Evolutionary conservation across 768 basidiomycete genomes (phyloP), one percentile per base, ranked within the genome.

Genomic region (Strobilomyces confusus): DNA sequence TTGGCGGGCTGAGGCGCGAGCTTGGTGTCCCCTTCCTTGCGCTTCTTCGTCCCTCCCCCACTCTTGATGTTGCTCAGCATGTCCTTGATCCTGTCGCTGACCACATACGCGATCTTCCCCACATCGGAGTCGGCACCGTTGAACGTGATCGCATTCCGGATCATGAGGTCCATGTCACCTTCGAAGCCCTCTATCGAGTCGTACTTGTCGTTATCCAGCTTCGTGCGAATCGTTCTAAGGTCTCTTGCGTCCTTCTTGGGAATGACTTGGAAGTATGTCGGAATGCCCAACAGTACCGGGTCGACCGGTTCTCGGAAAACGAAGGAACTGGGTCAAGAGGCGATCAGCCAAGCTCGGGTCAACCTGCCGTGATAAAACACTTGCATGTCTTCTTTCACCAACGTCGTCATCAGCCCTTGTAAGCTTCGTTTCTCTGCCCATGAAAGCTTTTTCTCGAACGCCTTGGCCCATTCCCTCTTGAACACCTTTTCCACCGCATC

Each of bases 271-370:
- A 86, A 88, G 66, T 98, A 98, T 9, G 85, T 83, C 8, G 95
- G 95, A 47, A 98, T 91, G 6, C 81, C 83, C 32, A 95, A 73
- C 3, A 77, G 71, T 19, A 90, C 79, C 3, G 95, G 93, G 69
- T 98, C 93, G n/a, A 98, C 92, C 38, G 90, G 86, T 51, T 87
- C 85, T 44, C 81, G 84, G 73, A 90, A 92, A 17, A 92, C 75
- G 72, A 83, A 89, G 3, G 83, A 86, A 20, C 88, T 90, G 59
- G 29, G 14, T 17, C 40, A 48, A 12, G 40, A 15, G 17, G 20
- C 14, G 33, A 40, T 61, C 32, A 47, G 53, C 36, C 13, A 26
- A 40, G 26, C 26, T 17, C 36, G 14, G 29, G 19, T 23, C 34
- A 14, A 17, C 13, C 20, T 19, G 1, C 23, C 23, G 19, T 4